Conservation (phyloP, 441 rosid species). For the Erysimum cheiri region DNA sequence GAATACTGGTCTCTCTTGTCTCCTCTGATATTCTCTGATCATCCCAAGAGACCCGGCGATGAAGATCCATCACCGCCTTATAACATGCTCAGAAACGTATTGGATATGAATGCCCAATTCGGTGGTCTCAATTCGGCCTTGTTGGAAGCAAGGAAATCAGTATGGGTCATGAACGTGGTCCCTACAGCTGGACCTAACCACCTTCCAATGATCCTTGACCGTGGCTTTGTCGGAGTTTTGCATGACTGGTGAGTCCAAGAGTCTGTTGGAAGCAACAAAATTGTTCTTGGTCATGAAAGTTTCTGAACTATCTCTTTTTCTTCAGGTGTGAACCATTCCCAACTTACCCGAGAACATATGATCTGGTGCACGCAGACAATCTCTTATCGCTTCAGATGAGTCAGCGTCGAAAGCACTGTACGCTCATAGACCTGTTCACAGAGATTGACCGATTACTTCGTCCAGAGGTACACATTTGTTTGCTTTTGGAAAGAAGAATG, state of each 20-base stretch:
- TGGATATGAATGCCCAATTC: slow-evolving; percentile 95
- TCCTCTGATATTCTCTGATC: slow-evolving; percentile 96
- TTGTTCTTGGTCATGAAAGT: background rate
- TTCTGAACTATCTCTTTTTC: background rate
- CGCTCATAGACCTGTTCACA: slow-evolving; percentile 62
- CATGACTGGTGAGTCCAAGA: slow-evolving; percentile 83
- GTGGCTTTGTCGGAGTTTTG: slow-evolving; percentile 89
- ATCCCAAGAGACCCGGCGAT: slow-evolving; percentile 98
- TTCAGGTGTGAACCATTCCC: slow-evolving; percentile 99
- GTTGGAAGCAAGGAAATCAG: slow-evolving; percentile 77
- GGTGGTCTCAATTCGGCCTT: slow-evolving; percentile 93
- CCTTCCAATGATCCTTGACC: slow-evolving; percentile 87
- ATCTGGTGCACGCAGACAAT: slow-evolving; percentile 90
- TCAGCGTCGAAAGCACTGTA: slow-evolving; percentile 56
- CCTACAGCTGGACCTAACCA: slow-evolving; percentile 83
- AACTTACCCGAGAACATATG: slow-evolving; percentile 92
- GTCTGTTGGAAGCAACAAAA: background rate
- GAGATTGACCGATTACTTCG: slow-evolving; percentile 96
- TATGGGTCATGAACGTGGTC: slow-evolving; percentile 98
- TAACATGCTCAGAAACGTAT: slow-evolving; percentile 94
- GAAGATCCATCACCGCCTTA: slow-evolving; percentile 98
- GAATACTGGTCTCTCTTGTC: slow-evolving; percentile 98
- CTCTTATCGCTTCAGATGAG: slow-evolving; percentile 69
- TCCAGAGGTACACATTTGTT: slow-evolving; percentile 76
- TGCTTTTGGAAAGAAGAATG: background rate